phyloP scores from a whole-genome alignment of 78 protist species.

The Dictyostelium purpureum region DNA sequence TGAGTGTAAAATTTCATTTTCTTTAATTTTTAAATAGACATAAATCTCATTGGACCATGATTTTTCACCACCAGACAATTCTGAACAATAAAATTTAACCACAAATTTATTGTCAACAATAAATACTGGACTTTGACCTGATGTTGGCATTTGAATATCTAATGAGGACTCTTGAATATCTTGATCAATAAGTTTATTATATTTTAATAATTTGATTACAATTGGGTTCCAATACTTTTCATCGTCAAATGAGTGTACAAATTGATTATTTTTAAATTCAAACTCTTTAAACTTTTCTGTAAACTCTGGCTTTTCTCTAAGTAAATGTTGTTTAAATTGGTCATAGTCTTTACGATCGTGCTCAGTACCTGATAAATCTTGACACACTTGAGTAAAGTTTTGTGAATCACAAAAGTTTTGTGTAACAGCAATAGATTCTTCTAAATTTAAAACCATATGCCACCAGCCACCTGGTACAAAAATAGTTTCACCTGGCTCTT shows the following conservation, averaged over 20 bases:
- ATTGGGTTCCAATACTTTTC: slow-evolving; percentile 7
- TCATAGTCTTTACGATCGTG: slow-evolving; percentile 43
- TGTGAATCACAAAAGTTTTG: slow-evolving; percentile 85
- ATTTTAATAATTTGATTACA: not conserved
- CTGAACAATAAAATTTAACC: slow-evolving; percentile 54
- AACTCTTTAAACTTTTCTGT: slow-evolving; percentile 11
- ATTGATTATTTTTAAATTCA: slow-evolving; percentile 22
- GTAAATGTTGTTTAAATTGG: slow-evolving; percentile 24
- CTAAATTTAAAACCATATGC: slow-evolving; percentile 83
- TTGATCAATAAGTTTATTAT: too few relatives aligned
- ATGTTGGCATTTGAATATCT: not conserved
- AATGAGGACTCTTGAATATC: not conserved
- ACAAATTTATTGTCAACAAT: slow-evolving; percentile 50
- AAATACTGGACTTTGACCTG: slow-evolving; percentile 70
- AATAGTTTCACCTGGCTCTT: slow-evolving; percentile 81
- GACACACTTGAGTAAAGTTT: slow-evolving; percentile 65
- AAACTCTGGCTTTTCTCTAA: slow-evolving; percentile 34
- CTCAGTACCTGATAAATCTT: slow-evolving; percentile 13
- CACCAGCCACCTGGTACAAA: slow-evolving; percentile 87
- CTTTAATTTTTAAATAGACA: not conserved
- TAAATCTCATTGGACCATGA: not conserved
- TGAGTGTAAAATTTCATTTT: not conserved
- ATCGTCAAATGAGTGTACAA: slow-evolving; percentile 13
- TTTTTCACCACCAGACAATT: slow-evolving; percentile 58
- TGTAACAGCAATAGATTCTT: slow-evolving; percentile 89